Conservation (phyloP, 176 grass and related monocot species). For the Raddia guianensis region DNA sequence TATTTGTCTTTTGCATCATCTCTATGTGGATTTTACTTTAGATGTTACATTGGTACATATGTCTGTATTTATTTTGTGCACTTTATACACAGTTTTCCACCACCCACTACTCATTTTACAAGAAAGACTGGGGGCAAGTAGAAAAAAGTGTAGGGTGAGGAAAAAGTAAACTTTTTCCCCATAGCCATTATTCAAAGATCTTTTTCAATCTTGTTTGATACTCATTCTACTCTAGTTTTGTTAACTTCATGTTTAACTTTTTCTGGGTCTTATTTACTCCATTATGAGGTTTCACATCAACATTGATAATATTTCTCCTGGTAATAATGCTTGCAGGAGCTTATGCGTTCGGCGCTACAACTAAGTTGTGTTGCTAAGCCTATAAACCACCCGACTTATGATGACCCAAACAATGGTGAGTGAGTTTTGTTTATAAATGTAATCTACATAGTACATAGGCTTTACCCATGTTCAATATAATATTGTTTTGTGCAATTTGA, state of each 20-base stretch:
- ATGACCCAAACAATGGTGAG: constrained; percentile 61
- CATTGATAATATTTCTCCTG: constrained; percentile 29
- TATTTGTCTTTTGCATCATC: constrained; percentile 8
- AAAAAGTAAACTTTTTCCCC: constrained; percentile 9
- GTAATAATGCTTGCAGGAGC: constrained; percentile 42
- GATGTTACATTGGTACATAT: not conserved
- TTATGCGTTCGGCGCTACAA: constrained; percentile 46
- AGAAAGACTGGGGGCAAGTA: not conserved
- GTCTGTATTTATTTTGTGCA: not conserved
- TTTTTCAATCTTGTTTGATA: not conserved
- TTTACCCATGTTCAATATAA: constrained; percentile 23
- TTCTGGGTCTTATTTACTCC: constrained; percentile 19
- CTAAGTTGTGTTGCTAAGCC: constrained; percentile 43
- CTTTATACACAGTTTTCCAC: not conserved
- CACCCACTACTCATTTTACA: not conserved
- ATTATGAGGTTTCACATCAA: not conserved
- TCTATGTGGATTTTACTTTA: not conserved
- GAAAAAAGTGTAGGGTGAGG: constrained; percentile 8
- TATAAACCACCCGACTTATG: constrained; percentile 61
- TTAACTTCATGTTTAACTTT: constrained; percentile 9
- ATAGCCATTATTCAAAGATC: constrained; percentile 15
- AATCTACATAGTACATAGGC: not conserved
- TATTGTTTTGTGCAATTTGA: constrained; percentile 16
- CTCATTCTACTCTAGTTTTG: not conserved
- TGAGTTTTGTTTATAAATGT: constrained; percentile 34